Base-by-base conservation (phyloP, 306 rosid genomes). In the Crotalaria pallida region DNA sequence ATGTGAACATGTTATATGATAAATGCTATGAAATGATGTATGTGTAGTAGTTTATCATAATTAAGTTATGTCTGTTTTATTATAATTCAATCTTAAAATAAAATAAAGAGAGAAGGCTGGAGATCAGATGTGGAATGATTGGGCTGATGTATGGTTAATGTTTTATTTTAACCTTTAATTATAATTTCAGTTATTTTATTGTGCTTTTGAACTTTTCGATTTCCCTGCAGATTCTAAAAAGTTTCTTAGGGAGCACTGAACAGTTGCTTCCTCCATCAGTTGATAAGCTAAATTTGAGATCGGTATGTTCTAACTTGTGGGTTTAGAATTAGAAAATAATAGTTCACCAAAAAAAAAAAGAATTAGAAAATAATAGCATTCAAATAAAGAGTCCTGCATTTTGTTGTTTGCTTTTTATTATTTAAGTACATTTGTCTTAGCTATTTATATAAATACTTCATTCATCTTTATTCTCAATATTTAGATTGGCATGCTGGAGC, bases 401-500 rank as follows among this genome's bases (percentile, higher is more conserved):
- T 22, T 38, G 67, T 38, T 24, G 63, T 23, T 38, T 79, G 22
- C 27, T 7, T 19, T 67, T 73, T 26, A 47, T 56, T 62, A 7
- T 41, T 60, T 12, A 45, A 11, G 12, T 16, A 38, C 10, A 29
- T 58, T 71, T 80, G 7, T 50, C 40, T 9, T 34, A 33, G 65
- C 22, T 62, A 63, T 52, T 52, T 41, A 15, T 61, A 22, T 61
- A 45, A 70, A 6, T 43, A 17, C 41, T 22, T 59, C 9, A 29
- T 13, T 50, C 36, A 3, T 18, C 38, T 45, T 64, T 55, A 61
- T 60, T 44, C 52, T 74, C 65, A 29, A 66, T 76, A 31, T 79
- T 40, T 61, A 94, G 99, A 84, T 94, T 66, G 79, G 80, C 57
- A 75, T 23, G 73, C 76, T 94, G 70, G 96, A 87, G 75, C 71